Base-by-base conservation (phyloP, 179 eudicot genomes). In the Patellifolia procumbens region DNA sequence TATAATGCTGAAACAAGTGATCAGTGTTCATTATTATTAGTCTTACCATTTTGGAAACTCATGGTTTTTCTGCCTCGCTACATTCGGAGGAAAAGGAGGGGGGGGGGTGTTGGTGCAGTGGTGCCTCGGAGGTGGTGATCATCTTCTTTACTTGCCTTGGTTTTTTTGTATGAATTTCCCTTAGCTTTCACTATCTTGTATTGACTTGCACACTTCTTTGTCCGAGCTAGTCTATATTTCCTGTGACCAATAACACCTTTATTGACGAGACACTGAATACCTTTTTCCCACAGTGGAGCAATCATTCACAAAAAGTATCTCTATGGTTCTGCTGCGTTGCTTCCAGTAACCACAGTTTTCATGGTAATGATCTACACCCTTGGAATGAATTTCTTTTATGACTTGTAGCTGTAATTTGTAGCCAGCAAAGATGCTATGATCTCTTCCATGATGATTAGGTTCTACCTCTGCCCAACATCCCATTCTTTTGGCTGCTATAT, bases 381-480 rank as follows among this genome's bases (percentile, higher is more conserved):
- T 69, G 28, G 60, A 37, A 5, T 56, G 6, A 42, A 1, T 37
- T 32, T 32, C 26, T 9, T 56, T 70, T 22, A 19, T 48, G 59
- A 19, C 58, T 12, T 64, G 12, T 64, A 35, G 16, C 61, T 48
- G 3, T 46, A 28, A 66, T 82, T 0, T 28, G 26, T 59, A 34
- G 11, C 59, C 34, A 34, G 48, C 4, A 22, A 35, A 58, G 56
- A 74, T 60, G 1, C 28, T 42, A 4, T 10, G 24, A 71, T 78
- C 69, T 75, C 31, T 51, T 73, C 51, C 17, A 68, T 43, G 22
- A 72, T 75, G 35, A 32, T 67, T 83, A 96, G 99, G 94, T 96
- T 77, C 88, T 96, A 62, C 99, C 99, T 77, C 83, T 96, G 84
- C 99, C 99, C 49, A 96, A 96, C 80, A 88, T 96, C 80, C 97